Conservation (phyloP, 2,329 filamentous ascomycete species). For the Alternaria tenuissima region DNA sequence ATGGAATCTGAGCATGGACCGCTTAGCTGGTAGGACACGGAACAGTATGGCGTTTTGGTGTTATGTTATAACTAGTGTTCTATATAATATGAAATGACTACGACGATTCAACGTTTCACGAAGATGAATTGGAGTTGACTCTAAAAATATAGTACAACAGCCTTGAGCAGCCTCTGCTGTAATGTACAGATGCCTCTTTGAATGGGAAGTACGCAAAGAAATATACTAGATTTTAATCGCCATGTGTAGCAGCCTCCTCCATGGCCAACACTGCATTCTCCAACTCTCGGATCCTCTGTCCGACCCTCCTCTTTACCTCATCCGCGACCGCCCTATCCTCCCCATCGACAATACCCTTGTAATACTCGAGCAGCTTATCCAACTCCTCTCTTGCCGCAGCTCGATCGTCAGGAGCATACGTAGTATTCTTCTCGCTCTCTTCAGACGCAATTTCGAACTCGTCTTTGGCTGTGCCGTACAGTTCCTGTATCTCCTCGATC, state of each 20-base stretch:
- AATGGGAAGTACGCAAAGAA: not conserved
- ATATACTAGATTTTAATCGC: slow-evolving; percentile 49
- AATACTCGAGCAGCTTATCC: slow-evolving; percentile 58
- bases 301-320: slow-evolving; percentile 61
- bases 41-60: not conserved
- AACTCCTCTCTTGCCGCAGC: slow-evolving; percentile 63
- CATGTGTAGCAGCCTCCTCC: slow-evolving; percentile 60
- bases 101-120: not conserved
- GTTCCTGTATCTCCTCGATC: slow-evolving; percentile 48
- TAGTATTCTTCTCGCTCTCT: slow-evolving; percentile 62
- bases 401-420: slow-evolving; percentile 64
- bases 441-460: slow-evolving; percentile 62
- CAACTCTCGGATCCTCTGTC: slow-evolving; percentile 62
- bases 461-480: slow-evolving; percentile 51
- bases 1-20: not conserved
- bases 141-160: not conserved
- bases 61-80: not conserved
- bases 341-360: slow-evolving; percentile 53
- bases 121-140: slow-evolving; percentile 3
- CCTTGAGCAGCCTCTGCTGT: not conserved
- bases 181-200: not conserved
- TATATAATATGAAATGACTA: not conserved
- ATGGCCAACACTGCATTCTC: slow-evolving; percentile 60
- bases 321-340: slow-evolving; percentile 54
- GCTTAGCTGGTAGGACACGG: not conserved